Base-by-base conservation (phyloP, 2,329 filamentous ascomycete species). In the Lachnellula hyalina region DNA sequence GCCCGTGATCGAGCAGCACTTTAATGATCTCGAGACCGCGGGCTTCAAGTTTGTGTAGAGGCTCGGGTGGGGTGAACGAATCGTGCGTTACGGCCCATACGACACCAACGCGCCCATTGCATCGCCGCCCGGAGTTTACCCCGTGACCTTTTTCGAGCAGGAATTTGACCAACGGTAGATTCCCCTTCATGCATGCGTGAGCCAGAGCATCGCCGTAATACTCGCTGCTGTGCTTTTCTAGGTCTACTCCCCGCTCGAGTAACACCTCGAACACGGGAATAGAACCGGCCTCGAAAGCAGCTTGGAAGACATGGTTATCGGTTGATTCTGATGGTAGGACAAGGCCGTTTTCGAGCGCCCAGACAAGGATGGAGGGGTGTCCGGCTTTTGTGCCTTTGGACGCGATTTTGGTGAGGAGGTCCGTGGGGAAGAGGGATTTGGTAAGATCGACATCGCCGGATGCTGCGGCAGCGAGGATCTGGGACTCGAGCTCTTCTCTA, bases 141-240 rank as follows among this genome's bases (percentile, higher is more conserved):
- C 49, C 46, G 15, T 49, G 46, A 5, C 51, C 51, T 8, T 53
- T 32, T 21, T 49, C 51, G 7, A 53, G 25, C 5, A 53, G 25
- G 25, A 32, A 53, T 12, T 32, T 11, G 2, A 41, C 25, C 11
- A 53, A 36, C 1, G 15, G 11, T 2, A 53, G 12, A 28, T 49
- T 35, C 5, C 51, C 46, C n/a, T 49, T 28, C 19, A 36, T 34
- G n/a, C 45, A 25, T 8, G 51, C 51, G 28, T 15, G 25, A 2
- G 41, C 46, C 3, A 53, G 35, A 1, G 51, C 45, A 15, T 32
- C 35, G 25, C 46, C 51, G 8, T 49, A 25, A 19, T 44, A 49
- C 21, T 49, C 45, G 21, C 35, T 48, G 8, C 5, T 42, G 25
- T 48, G 45, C 3, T n/a, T 8, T 5, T 48, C 44, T 12, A 53